Conservation (phyloP, 2,329 filamentous ascomycete species). For the Cladosporium sp. region DNA sequence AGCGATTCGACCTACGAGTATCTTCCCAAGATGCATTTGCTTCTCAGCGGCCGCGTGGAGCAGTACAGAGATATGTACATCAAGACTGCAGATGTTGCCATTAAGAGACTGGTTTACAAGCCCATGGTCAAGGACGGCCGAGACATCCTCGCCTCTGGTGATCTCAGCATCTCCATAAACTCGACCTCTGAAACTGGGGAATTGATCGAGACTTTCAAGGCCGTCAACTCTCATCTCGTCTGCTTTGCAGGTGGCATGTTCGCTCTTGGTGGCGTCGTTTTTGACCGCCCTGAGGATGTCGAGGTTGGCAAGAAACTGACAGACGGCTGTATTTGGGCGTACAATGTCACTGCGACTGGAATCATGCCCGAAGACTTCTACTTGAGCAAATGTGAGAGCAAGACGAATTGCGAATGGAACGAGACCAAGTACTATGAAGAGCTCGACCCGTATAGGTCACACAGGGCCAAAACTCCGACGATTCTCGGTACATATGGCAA, state of each 20-base stretch:
- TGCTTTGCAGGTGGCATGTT: slow-evolving; percentile 60
- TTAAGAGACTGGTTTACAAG: slow-evolving; percentile 73
- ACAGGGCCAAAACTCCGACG: slow-evolving; percentile 8
- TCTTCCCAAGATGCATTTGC: slow-evolving; percentile 65
- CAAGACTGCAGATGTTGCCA: slow-evolving; percentile 65
- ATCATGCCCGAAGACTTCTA: slow-evolving; percentile 57
- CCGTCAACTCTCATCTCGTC: slow-evolving; percentile 52
- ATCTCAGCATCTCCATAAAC: slow-evolving; percentile 43
- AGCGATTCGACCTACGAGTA: slow-evolving; percentile 61
- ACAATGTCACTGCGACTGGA: slow-evolving; percentile 49
- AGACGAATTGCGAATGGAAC: slow-evolving; percentile 45
- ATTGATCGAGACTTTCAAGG: slow-evolving; percentile 38
- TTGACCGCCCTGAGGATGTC: slow-evolving; percentile 51
- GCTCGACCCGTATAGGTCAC: slow-evolving; percentile 34
- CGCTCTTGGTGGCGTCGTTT: slow-evolving; percentile 54
- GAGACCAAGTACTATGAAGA: slow-evolving; percentile 45
- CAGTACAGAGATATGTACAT: slow-evolving; percentile 76
- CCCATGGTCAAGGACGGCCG: slow-evolving; percentile 69
- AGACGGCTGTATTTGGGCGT: slow-evolving; percentile 59
- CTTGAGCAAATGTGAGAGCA: slow-evolving; percentile 45
- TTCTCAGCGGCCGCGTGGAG: slow-evolving; percentile 71
- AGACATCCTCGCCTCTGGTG: slow-evolving; percentile 74
- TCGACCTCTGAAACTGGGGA: slow-evolving; percentile 42
- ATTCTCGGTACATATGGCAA: neutral
- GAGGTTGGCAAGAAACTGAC: slow-evolving; percentile 52